These are phyloP conservation scores for Dunaliella sp. DNA, from an alignment of 139 green algal species.

Conservation along the genomic window DNA sequence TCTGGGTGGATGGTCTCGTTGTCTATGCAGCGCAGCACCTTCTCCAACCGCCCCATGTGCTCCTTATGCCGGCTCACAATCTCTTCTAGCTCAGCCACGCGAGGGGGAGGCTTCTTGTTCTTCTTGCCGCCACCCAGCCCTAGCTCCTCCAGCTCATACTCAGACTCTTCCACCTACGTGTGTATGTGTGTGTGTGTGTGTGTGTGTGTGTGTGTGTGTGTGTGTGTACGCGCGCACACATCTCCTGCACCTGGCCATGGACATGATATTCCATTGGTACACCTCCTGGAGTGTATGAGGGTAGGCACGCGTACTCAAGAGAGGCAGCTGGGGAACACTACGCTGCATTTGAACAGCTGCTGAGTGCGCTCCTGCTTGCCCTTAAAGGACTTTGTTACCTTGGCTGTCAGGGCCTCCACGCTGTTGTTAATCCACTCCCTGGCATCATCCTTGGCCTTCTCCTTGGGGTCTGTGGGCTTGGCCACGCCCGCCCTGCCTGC, in stretches of 20 bases:
- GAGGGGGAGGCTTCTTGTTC: conserved; percentile 69
- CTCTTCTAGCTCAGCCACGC: conserved; percentile 58
- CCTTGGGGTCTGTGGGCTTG: conserved; percentile 73
- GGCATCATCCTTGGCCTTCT: conserved; percentile 77
- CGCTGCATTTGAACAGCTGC: too few relatives aligned
- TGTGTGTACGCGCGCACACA: neutral
- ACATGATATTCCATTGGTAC: too few relatives aligned
- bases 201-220: neutral
- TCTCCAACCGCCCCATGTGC: conserved; percentile 44
- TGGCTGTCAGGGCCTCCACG: conserved; percentile 73
- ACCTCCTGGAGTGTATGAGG: too few relatives aligned
- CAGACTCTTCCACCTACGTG: conserved; percentile 84
- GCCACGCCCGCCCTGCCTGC: neutral
- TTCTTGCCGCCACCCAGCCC: conserved; percentile 50
- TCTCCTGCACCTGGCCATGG: too few relatives aligned
- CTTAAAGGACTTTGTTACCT: too few relatives aligned
- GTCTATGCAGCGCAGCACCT: conserved; percentile 91
- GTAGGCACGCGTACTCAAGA: too few relatives aligned
- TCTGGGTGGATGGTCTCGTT: conserved; percentile 85
- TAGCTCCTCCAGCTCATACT: conserved; percentile 90
- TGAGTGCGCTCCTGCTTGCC: too few relatives aligned
- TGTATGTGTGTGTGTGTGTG: neutral
- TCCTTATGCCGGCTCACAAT: conserved; percentile 31
- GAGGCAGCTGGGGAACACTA: too few relatives aligned
- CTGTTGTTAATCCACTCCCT: conserved; percentile 90